Percentiles rank a stretch among this genome's conserved stretches.
These are phyloP conservation scores for Tuber umbilicatum DNA, from an alignment of 495 filamentous ascomycete species.

Conservation along the genomic window DNA sequence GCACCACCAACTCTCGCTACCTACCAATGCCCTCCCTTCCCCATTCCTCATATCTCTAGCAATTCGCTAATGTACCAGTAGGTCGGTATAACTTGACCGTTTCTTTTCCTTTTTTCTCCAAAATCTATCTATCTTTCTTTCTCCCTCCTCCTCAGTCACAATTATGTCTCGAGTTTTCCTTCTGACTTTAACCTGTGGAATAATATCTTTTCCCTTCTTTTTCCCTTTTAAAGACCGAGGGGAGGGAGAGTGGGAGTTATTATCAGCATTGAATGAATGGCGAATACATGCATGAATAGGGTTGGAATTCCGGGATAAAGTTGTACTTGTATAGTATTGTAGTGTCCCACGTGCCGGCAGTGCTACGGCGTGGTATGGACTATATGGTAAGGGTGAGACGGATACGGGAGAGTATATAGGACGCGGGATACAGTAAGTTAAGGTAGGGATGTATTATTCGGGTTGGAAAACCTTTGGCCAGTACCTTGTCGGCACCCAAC, in stretches of 20 bases:
- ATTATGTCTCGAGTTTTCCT: neutral
- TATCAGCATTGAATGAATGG: neutral
- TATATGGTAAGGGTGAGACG: neutral
- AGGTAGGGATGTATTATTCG: no score
- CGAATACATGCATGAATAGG: neutral
- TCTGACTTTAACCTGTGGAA: neutral
- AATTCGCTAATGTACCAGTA: neutral
- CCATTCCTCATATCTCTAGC: no score
- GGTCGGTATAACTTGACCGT: neutral
- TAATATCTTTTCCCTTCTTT: neutral
- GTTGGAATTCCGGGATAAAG: neutral
- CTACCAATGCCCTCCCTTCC: neutral
- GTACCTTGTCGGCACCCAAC: neutral
- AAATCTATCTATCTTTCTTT: neutral
- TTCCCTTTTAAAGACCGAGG: neutral
- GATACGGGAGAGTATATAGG: neutral
- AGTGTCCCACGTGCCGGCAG: neutral
- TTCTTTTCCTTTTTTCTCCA: neutral
- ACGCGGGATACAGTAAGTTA: neutral
- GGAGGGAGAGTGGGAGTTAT: neutral
- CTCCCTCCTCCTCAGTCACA: neutral
- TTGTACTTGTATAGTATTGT: neutral
- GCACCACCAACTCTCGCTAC: neutral
- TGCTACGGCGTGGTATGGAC: neutral
- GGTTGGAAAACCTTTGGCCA: no score